Evolutionary conservation across 305 asterid species (phyloP).

Genomic region (Fraxinus paxiana): DNA sequence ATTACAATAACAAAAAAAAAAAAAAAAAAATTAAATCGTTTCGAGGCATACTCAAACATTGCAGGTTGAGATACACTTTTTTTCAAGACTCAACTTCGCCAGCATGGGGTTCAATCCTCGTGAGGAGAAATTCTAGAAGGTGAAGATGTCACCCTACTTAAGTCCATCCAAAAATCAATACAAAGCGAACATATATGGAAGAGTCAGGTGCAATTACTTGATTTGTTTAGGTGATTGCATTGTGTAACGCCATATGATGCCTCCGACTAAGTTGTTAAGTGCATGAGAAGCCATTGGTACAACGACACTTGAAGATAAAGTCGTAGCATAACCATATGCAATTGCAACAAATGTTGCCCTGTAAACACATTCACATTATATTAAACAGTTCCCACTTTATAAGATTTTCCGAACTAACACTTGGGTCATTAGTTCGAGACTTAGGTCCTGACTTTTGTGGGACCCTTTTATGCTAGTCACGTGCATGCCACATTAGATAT

Average conservation of each 20-base stretch:
- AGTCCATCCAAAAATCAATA: not conserved
- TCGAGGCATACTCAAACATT: not conserved
- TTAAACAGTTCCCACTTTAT: not conserved
- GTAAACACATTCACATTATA: conserved; percentile 13
- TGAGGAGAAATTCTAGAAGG: not conserved
- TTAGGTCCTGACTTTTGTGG: not conserved
- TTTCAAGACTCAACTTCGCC: not conserved
- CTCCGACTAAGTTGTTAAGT: conserved; percentile 69
- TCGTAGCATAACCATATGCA: conserved; percentile 62
- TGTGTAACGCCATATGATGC: conserved; percentile 61
- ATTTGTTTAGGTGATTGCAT: conserved; percentile 41
- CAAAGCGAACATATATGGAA: not conserved
- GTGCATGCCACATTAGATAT: not conserved
- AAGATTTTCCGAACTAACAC: not conserved
- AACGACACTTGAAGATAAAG: conserved; percentile 44
- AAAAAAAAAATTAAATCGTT: not conserved
- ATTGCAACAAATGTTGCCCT: conserved; percentile 91
- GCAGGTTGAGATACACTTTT: not conserved
- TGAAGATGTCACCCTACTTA: not conserved
- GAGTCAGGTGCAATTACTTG: not conserved
- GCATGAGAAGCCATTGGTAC: conserved; percentile 93
- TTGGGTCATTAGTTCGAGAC: not conserved
- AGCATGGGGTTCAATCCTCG: not conserved
- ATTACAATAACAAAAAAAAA: not conserved
- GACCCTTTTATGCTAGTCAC: not conserved